Evolutionary conservation across 495 filamentous ascomycete species (phyloP), one percentile per base, ranked within the genome.

Genomic region (Neurospora sp.): DNA sequence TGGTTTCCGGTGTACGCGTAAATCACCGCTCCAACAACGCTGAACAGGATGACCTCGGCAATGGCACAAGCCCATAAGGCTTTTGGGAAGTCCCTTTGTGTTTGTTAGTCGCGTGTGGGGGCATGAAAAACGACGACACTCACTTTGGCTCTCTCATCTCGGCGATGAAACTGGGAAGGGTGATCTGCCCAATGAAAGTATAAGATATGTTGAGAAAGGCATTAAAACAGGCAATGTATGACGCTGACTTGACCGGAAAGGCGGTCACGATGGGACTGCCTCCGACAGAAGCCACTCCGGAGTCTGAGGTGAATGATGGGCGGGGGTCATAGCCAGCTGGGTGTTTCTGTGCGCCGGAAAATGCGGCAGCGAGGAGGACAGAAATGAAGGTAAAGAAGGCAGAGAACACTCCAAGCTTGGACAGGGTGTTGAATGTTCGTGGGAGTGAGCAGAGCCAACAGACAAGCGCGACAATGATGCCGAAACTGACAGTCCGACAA

Each of bases 181-280:
- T 97, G 80, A 97, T 97, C 79, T 97, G 93, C 5, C 93, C 93
- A 75, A 97, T 96, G 82, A 97, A 96, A 8, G 93, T 97, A 81
- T 96, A 97, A 81, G 88, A 89, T 78, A 97, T 96, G 80, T 97
- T 97, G 75, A 96, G 83, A 82, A 96, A 96, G 3, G 93, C 93
- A 69, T 88, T 93, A 82, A 95, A 87, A 9, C 91, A 93, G 6
- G 84, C 83, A 18, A 97, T 92, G 73, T 94, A 96, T 1, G 91
- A 91, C 0, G 92, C 94, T n/a, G 89, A 87, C 3, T 83, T 80
- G n/a, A 88, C 79, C 0, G 93, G 92, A 46, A 93, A 77, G 4
- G 88, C 88, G 1, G 88, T 87, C 31, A 93, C 88, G 12, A 87
- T 84, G 3, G 91, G 91, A 1, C 86, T 81, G 8, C 92, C 92